Base-by-base conservation (phyloP, 768 basidiomycete genomes). In the Pleurotus sapidus region DNA sequence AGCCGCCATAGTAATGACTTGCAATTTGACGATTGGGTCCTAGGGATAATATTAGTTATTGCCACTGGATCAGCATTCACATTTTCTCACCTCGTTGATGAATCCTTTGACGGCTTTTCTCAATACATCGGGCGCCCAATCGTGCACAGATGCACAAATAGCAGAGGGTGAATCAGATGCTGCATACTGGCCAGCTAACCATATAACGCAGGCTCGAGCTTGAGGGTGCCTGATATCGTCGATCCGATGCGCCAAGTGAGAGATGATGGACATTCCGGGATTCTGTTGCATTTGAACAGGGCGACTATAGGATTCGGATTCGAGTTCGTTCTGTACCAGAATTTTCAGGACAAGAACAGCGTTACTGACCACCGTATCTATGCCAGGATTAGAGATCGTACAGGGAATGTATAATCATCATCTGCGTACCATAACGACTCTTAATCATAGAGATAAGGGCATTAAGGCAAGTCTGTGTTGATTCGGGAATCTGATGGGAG, bases 171-270 rank as follows among this genome's bases (percentile, higher is more conserved):
- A 72, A 15, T 68, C 65, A 5, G 71, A 68, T 12, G 78, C 78
- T 15, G 89, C 83, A 66, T 93, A 93, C 68, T 97, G 93, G 0
- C 96, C 95, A 0, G 94, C 93, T 0, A 98, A 82, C 94, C 96
- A 97, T 23, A 93, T 73, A 1, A 98, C 86, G 62, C 91, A 94
- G 0, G 95, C 93, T 27, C 92, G 77, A 1, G 95, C 94, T 64
- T 86, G 82, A 1, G 87, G 77, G 63, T 95, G 91, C 5, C 76
- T 81, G 50, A 98, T 91, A 51, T 86, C 87, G 48, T 93, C 91
- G 46, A 96, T 81, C 30, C 83, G 81, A 49, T 82, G 78, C 0
- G 93, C 92, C 5, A 98, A 83, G 37, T 85, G 83, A 3, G 86
- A 80, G n/a, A 96, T 87, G 60, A 96, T 89, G 6, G 77, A 73